Conservation (phyloP, 441 rosid genomes). For the Mallotus japonicus region DNA sequence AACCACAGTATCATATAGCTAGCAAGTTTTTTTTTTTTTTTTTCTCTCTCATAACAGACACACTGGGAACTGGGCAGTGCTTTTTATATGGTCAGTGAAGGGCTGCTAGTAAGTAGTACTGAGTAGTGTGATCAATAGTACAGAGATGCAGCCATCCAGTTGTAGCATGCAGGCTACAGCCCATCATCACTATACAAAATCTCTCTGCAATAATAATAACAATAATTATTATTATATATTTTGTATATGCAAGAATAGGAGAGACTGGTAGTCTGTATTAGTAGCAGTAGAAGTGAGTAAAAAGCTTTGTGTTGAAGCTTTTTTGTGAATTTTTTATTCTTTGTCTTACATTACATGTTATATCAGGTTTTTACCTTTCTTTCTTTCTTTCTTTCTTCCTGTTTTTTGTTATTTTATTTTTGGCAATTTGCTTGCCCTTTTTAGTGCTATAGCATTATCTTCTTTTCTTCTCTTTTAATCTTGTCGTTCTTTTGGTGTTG, state of each 20-base stretch:
- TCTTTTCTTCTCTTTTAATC: neutral
- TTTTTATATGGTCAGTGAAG: neutral
- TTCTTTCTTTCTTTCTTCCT: slow-evolving; percentile 11
- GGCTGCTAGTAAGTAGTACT: slow-evolving; percentile 14
- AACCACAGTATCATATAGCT: no score
- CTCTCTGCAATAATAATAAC: slow-evolving; percentile 14
- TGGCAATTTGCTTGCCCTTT: neutral
- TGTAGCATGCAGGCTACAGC: neutral
- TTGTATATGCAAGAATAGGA: neutral
- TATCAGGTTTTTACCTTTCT: slow-evolving; percentile 8
- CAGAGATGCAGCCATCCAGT: neutral
- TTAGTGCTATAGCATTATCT: neutral
- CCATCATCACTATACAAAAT: slow-evolving; percentile 1
- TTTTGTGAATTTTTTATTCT: neutral
- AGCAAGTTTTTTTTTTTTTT: neutral
- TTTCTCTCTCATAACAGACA: slow-evolving; percentile 9
- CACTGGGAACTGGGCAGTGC: neutral
- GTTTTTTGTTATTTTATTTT: slow-evolving; percentile 12
- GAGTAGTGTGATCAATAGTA: neutral
- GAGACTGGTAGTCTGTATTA: slow-evolving; percentile 29
- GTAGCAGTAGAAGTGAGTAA: slow-evolving; percentile 10
- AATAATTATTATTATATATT: no score
- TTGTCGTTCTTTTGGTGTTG: neutral
- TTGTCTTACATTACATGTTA: neutral
- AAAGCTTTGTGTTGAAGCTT: slow-evolving; percentile 2